phyloP scores from a whole-genome alignment of 805 yeast genomes.

The Saturnispora dispora region DNA sequence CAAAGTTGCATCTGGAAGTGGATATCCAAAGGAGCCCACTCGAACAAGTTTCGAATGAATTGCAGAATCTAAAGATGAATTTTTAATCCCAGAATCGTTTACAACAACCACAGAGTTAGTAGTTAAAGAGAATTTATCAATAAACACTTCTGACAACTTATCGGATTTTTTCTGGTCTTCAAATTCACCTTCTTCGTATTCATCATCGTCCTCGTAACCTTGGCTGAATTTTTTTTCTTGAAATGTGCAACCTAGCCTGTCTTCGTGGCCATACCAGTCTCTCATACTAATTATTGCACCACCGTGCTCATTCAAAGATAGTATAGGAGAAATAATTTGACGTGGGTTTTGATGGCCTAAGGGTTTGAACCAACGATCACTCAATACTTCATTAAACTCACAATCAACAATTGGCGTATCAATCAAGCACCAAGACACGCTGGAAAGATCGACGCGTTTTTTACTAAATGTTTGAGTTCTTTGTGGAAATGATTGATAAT shows the following conservation, averaged over 20 bases:
- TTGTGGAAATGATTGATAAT: constrained; percentile 85
- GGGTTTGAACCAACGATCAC: constrained; percentile 86
- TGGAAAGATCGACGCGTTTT: constrained; percentile 65
- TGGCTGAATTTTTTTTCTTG: constrained; percentile 26
- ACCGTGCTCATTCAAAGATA: constrained; percentile 87
- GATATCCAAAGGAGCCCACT: constrained; percentile 89
- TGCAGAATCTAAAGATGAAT: constrained; percentile 32
- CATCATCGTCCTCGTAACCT: constrained; percentile 26
- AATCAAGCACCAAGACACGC: constrained; percentile 82
- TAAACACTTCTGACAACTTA: constrained; percentile 53
- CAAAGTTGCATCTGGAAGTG: constrained; percentile 86
- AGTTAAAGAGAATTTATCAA: constrained; percentile 65
- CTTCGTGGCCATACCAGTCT: constrained; percentile 78
- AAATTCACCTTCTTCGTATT: constrained; percentile 15
- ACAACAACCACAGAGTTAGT: constrained; percentile 64
- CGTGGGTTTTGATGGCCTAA: constrained; percentile 74
- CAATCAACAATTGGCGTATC: constrained; percentile 86
- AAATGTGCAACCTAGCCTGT: constrained; percentile 45
- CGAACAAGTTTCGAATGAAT: constrained; percentile 34
- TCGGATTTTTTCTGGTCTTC: constrained; percentile 19
- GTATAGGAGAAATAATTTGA: constrained; percentile 76
- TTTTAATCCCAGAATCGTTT: constrained; percentile 46
- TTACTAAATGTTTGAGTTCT: constrained; percentile 73
- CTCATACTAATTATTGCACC: constrained; percentile 89
- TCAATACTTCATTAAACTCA: constrained; percentile 80